Conservation (phyloP, 179 eudicot genomes). For the Beta corolliflora region DNA sequence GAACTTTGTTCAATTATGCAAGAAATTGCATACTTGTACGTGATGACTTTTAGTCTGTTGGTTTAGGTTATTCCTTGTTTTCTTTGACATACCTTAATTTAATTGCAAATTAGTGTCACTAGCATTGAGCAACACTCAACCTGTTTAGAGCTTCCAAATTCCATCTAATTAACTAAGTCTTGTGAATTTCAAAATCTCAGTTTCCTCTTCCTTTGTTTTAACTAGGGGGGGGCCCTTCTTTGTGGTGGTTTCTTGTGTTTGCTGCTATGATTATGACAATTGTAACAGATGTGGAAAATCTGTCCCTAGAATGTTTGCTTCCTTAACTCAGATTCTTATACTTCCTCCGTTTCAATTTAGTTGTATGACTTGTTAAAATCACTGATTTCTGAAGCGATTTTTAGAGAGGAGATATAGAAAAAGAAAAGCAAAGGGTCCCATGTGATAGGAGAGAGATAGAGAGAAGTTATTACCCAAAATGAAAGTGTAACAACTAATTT, state of each 20-base stretch:
- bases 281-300: slow-evolving; percentile 35
- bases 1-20: slow-evolving; percentile 31
- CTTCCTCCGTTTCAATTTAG: too few species aligned
- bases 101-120: slow-evolving; percentile 17
- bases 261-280: slow-evolving; percentile 36
- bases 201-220: slow-evolving; percentile 9
- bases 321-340: slow-evolving; percentile 31
- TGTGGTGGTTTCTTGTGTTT: slow-evolving; percentile 41
- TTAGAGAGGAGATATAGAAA: too few species aligned
- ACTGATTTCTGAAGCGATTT: too few species aligned
- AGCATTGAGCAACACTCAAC: slow-evolving; percentile 33
- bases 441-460: too few species aligned
- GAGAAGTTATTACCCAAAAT: too few species aligned
- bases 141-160: too few species aligned
- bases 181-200: slow-evolving; percentile 37
- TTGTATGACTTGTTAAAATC: too few species aligned
- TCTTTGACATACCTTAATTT: slow-evolving; percentile 15
- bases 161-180: too few species aligned
- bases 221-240: slow-evolving; percentile 28
- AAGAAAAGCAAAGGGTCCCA: too few species aligned
- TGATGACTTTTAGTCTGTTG: slow-evolving; percentile 34
- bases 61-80: slow-evolving; percentile 28
- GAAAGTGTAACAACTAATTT: too few species aligned
- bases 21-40: slow-evolving; percentile 37
- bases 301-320: slow-evolving; percentile 39